These are phyloP conservation scores for Yamadazyma akitaensis DNA, from an alignment of 805 yeast species.

Conservation along the genomic window DNA sequence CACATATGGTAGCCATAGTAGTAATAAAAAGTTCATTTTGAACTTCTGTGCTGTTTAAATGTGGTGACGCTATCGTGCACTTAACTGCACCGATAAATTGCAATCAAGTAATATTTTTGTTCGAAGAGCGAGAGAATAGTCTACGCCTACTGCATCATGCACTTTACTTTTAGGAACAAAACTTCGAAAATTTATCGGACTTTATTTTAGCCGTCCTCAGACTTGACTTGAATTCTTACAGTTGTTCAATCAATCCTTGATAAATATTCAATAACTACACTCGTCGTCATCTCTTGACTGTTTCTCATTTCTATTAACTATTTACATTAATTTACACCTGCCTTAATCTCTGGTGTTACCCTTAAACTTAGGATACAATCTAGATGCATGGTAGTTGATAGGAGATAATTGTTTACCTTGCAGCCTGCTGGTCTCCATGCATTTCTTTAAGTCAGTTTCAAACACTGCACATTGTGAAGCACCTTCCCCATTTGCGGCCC, in stretches of 20 bases:
- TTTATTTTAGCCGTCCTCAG: too few species aligned
- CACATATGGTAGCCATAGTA: background rate
- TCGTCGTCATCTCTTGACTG: background rate
- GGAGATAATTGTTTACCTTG: conserved; percentile 42
- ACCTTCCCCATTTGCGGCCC: conserved; percentile 95
- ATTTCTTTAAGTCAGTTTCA: conserved; percentile 67
- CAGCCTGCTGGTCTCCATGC: conserved; percentile 55
- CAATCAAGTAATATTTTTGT: background rate
- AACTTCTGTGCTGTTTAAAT: background rate
- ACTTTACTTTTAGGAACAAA: too few species aligned
- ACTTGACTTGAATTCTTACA: too few species aligned
- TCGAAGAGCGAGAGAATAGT: background rate
- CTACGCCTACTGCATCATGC: too few species aligned
- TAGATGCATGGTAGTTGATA: conserved; percentile 53
- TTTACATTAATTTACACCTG: background rate
- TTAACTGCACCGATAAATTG: background rate
- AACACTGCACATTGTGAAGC: conserved; percentile 59
- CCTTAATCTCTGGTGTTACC: conserved; percentile 36
- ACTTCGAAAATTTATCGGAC: too few species aligned
- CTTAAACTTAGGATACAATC: conserved; percentile 55
- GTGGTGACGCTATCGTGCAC: background rate
- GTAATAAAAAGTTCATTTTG: background rate
- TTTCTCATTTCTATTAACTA: background rate
- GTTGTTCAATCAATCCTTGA: too few species aligned
- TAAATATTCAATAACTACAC: background rate